Percentiles rank a stretch among this genome's conserved stretches.
Conservation (phyloP, 2,329 filamentous ascomycete species). For the Curvularia lunata region DNA sequence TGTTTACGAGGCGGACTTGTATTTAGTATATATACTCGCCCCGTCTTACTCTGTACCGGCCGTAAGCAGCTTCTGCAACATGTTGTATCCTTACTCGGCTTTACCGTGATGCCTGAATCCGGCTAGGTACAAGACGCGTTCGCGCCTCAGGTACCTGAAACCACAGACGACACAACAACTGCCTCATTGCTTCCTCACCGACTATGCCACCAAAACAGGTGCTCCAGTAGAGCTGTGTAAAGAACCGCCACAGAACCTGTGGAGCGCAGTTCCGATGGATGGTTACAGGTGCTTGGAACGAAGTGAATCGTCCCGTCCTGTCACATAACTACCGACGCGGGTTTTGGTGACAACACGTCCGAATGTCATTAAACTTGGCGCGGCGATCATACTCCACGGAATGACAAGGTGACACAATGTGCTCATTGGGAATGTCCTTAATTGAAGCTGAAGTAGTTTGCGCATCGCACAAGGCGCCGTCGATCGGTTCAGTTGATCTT, state of each 20-base stretch:
- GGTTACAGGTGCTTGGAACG: background rate
- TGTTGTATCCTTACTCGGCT: background rate
- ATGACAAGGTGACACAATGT: constrained; percentile 2
- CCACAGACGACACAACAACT: constrained; percentile 19
- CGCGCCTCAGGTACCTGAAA: constrained; percentile 32
- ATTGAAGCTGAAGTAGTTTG: background rate
- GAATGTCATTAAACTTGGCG: background rate
- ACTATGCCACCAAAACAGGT: constrained; percentile 16
- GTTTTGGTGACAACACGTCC: background rate
- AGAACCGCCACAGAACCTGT: background rate
- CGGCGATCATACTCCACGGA: background rate
- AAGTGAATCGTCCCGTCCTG: too few relatives aligned
- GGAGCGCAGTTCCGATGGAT: background rate
- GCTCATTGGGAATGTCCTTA: background rate
- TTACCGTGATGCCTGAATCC: background rate
- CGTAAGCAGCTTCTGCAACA: background rate
- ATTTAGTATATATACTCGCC: background rate
- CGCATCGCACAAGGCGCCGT: background rate
- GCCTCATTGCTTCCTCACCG: constrained; percentile 24
- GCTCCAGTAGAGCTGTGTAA: background rate
- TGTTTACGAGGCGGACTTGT: background rate
- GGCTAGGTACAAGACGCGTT: background rate
- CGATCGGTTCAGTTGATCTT: background rate
- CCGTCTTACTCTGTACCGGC: background rate
- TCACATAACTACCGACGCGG: too few relatives aligned